Base-by-base conservation (phyloP, 805 yeast species). In the Candida rishiriensis region DNA sequence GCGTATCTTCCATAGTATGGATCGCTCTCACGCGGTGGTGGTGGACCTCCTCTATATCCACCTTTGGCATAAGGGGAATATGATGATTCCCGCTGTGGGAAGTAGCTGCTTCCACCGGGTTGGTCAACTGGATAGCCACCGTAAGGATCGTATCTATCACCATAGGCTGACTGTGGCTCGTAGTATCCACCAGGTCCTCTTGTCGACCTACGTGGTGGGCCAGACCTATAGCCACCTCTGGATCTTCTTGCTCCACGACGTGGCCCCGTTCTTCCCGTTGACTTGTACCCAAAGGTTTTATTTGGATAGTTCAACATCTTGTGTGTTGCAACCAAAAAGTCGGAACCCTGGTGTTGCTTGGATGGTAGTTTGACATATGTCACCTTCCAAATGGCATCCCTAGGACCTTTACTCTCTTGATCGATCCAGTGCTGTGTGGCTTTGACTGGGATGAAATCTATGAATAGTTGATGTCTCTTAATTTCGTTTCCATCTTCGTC, bases 361-460 rank as follows among this genome's bases (percentile, higher is more conserved):
- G 66, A 69, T 6, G 66, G 69, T 33, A 56, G 52, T 10, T 46
- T 54, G 26, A 58, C 63, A 46, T 67, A 72, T 14, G 63, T 61
- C n/a, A 73, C 55, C 40, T 64, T 64, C 77, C 78, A 73, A 38
- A 69, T 54, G 2, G 75, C 77, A 52, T 72, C 68, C 34, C 56
- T 54, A 10, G 78, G 75, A 11, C 71, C 73, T 34, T 56, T 58
- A 42, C 65, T 69, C 47, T 72, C 78, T 52, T 72, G 74, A 49
- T 63, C 73, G 13, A 72, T 69, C 76, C 77, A 72, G 35, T 62
- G 64, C 43, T 67, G 68, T 3, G 71, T 62, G 14, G 73, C 74
- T 48, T 69, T 68, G 17, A 70, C 75, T 0, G 76, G 76, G 34
- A 73, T 65, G 49, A 56, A 73, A 49, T 72, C 77, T 35, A 70